Evolutionary conservation across 257 asterid genomes (phyloP).

Genomic region (Solanum virginianum): DNA sequence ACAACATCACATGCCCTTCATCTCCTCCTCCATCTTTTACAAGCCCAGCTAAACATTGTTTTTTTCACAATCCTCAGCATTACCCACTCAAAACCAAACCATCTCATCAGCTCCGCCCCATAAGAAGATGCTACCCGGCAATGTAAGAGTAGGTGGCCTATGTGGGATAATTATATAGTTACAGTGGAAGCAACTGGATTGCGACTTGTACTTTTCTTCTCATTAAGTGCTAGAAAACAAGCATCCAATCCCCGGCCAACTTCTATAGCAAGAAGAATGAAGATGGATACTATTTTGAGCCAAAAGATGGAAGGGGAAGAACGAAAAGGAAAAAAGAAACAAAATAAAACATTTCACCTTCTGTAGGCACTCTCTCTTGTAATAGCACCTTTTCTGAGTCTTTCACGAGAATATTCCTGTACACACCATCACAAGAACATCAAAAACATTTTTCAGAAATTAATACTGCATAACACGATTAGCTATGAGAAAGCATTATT

Average conservation of each 20-base stretch:
- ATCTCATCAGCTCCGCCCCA: not conserved
- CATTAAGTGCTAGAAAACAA: not conserved
- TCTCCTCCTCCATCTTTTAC: not conserved
- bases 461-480: not conserved
- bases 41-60: not conserved
- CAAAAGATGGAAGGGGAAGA: not conserved
- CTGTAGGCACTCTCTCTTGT: conserved; percentile 35
- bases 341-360: conserved; percentile 39
- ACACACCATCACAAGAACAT: conserved; percentile 6
- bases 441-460: not conserved
- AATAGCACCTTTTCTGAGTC: conserved; percentile 49
- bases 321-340: not conserved
- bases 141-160: not conserved
- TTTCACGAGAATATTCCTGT: conserved; percentile 62
- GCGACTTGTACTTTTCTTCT: not conserved
- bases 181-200: not conserved
- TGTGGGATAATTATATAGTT: not conserved
- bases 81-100: not conserved
- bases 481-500: not conserved
- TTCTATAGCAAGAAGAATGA: not conserved
- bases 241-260: not conserved
- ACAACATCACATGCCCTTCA: not conserved
- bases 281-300: not conserved
- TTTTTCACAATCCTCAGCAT: not conserved
- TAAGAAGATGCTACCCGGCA: not conserved